Evolutionary conservation across 1,284 basidiomycete species (phyloP), one percentile per base, ranked within the genome.

Genomic region (Moniliella sp.): DNA sequence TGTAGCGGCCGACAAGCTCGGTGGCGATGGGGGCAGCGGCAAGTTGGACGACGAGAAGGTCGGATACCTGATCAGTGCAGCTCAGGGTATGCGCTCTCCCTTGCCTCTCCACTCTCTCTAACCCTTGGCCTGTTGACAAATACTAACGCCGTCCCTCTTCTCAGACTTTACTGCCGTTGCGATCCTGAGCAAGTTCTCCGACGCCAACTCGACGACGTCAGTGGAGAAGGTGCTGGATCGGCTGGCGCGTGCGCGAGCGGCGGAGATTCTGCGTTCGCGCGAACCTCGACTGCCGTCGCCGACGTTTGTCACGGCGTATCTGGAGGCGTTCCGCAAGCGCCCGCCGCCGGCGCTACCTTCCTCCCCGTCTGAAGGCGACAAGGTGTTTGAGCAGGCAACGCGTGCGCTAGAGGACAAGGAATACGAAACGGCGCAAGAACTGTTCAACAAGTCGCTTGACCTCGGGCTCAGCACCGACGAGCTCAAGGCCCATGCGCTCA

Each of bases 261-360:
- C 71, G 19, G 69, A 76, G 36, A 76, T 81, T 7, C 21, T 15
- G 8, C 17, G 76, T 72, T 70, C 67, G 12, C 76, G 88, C 27
- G 77, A 80, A 64, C 77, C 75, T 4, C 73, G 76, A 41, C 67
- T 94, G 25, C 88, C 86, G 12, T 83, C 82, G 15, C 73, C 74
- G 44, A 88, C 81, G 2, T 94, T 97, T 63, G 79, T 93, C 46
- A 77, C 78, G 9, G 81, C 86, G 2, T 97, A 97, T 67, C 81
- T 97, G 55, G 78, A 84, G 40, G 88, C 91, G 7, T 97, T 97
- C 78, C 75, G 88, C 45, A 66, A 75, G 40, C 76, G 75, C 39
- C 62, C 75, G 11, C 68, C 71, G 34, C 83, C 80, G 10, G 52
- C 62, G 0, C 68, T 88, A 23, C 80, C 84, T n/a, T 76, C 75